These are phyloP conservation scores for Rhododendron ferrugineum DNA, from an alignment of 148 eudicot genomes.

Conservation along the genomic window DNA sequence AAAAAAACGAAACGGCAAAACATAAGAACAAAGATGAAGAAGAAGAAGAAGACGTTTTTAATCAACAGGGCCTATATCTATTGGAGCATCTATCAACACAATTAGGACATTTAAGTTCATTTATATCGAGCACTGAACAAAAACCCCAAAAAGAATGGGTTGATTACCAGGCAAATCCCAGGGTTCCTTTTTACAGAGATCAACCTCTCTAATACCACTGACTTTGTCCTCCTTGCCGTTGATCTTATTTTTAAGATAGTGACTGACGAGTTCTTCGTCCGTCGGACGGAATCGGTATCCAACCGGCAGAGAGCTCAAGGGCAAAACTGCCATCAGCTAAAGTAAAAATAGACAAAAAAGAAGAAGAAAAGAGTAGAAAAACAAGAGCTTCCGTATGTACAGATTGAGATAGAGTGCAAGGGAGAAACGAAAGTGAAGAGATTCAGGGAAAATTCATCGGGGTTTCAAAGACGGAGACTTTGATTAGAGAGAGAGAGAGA, in stretches of 20 bases:
- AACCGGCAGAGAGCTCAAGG: conserved; percentile 51
- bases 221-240: conserved; percentile 56
- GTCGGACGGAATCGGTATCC: conserved; percentile 90
- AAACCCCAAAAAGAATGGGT: not conserved
- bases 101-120: not conserved
- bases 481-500: not conserved
- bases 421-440: not conserved
- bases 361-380: not conserved
- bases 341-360: too few relatives aligned
- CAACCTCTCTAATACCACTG: conserved; percentile 65
- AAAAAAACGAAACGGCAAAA: not conserved
- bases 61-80: not conserved
- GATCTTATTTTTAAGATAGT: conserved; percentile 69
- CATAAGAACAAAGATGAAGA: not conserved
- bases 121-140: not conserved
- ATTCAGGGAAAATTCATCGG: not conserved
- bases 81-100: not conserved
- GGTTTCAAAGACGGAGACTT: not conserved
- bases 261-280: conserved; percentile 82
- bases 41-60: not conserved
- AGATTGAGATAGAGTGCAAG: not conserved
- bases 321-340: conserved; percentile 23
- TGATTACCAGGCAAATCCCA: conserved; percentile 90
- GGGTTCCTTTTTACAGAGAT: conserved; percentile 83
- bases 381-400: not conserved